Evolutionary conservation across 2,329 filamentous ascomycete genomes (phyloP).

Genomic region (Aspergillus puulaauensis): DNA sequence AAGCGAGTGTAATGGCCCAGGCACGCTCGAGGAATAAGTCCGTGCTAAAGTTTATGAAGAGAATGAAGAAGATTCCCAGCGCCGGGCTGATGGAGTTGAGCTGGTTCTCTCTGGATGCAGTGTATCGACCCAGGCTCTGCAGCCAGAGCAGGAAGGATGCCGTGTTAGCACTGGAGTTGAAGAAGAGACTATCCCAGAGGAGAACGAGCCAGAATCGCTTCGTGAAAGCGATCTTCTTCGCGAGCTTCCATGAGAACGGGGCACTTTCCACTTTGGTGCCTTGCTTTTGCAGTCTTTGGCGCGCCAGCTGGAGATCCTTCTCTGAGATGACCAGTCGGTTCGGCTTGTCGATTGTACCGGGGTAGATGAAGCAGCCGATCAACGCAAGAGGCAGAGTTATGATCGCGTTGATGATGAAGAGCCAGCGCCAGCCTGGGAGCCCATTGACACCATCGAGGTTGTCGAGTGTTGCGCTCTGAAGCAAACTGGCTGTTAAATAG

Average conservation of each 20-base stretch:
- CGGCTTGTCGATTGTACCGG: constrained; percentile 20
- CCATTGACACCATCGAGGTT: constrained; percentile 24
- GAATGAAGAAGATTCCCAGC: constrained; percentile 1
- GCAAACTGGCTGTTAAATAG: constrained; percentile 23
- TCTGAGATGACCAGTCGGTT: constrained; percentile 24
- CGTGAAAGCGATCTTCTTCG: constrained; percentile 33
- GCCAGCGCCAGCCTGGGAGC: constrained; percentile 28
- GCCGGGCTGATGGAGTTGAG: neutral
- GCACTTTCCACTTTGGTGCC: constrained; percentile 12
- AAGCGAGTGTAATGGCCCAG: neutral
- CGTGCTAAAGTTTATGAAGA: constrained; percentile 1
- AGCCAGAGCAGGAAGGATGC: constrained; percentile 34
- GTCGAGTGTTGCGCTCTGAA: constrained; percentile 23
- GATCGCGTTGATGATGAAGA: constrained; percentile 29
- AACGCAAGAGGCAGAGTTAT: constrained; percentile 25
- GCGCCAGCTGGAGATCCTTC: constrained; percentile 22
- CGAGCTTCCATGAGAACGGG: constrained; percentile 30
- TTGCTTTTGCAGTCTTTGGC: constrained; percentile 36
- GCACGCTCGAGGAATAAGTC: neutral
- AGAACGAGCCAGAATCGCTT: constrained; percentile 41
- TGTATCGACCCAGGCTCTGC: constrained; percentile 37
- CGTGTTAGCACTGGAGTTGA: neutral
- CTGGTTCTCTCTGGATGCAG: neutral
- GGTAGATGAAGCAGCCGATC: constrained; percentile 23
- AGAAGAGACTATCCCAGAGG: constrained; percentile 2